Conservation (phyloP, 257 asterid species). For the Nemophila menziesii region DNA sequence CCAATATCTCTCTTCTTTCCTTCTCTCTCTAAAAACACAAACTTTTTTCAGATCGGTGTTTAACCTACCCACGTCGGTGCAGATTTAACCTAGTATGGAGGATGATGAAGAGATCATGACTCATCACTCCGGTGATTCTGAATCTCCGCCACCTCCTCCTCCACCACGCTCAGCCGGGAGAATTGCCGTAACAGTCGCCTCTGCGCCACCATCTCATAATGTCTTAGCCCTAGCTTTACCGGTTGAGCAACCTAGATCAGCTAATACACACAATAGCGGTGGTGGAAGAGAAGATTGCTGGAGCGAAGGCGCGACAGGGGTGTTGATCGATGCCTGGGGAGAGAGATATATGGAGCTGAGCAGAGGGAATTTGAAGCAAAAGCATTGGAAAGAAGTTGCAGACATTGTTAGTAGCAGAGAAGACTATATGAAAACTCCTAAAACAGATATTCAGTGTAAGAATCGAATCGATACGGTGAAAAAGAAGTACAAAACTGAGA, state of each 20-base stretch:
- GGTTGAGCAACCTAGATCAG: constrained; percentile 34
- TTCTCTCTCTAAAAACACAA: not conserved
- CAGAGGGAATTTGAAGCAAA: constrained; percentile 80
- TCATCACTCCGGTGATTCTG: constrained; percentile 22
- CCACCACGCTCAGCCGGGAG: constrained; percentile 44
- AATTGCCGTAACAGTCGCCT: constrained; percentile 67
- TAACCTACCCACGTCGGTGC: constrained; percentile 5
- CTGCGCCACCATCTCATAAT: constrained; percentile 36
- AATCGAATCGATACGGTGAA: constrained; percentile 87
- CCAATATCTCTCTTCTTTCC: not conserved
- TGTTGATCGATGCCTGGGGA: constrained; percentile 83
- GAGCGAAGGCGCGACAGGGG: constrained; percentile 83
- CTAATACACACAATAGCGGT: not conserved
- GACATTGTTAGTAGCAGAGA: constrained; percentile 55
- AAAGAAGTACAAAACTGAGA: constrained; percentile 84
- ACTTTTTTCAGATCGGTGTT: constrained; percentile 11
- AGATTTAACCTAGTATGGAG: constrained; percentile 27
- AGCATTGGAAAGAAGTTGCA: constrained; percentile 86
- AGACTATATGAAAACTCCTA: constrained; percentile 44
- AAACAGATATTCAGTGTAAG: constrained; percentile 86
- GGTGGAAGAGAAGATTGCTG: constrained; percentile 81
- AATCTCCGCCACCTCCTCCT: constrained; percentile 20
- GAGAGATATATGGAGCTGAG: constrained; percentile 67
- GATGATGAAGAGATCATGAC: constrained; percentile 59
- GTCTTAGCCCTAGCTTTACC: constrained; percentile 61